phyloP scores from a whole-genome alignment of 192 early-diverging fungal species.

The Phycomyces blakesleeanus region DNA sequence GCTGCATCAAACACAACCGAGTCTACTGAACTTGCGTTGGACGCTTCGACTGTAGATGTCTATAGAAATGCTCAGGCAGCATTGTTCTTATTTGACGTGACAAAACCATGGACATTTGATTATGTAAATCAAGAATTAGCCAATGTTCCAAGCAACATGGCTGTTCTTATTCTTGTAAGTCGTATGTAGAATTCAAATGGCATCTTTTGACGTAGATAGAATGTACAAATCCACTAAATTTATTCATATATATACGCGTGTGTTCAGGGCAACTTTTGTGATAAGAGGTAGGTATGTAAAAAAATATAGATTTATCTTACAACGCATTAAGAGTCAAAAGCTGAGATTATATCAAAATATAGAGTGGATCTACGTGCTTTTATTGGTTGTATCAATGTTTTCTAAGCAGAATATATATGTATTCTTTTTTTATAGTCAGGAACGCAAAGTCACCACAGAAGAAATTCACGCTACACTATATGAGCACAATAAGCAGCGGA shows the following conservation, averaged over 20 bases:
- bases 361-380: no score
- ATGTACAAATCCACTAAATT: not conserved
- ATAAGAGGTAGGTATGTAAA: conserved; percentile 28
- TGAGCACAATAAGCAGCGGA: conserved; percentile 32
- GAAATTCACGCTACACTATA: conserved; percentile 34
- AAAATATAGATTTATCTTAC: not conserved
- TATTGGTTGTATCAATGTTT: no score
- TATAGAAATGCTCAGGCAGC: conserved; percentile 56
- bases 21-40: conserved; percentile 31
- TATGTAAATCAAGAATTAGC: conserved; percentile 43
- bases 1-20: not conserved
- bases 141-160: conserved; percentile 40
- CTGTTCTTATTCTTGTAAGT: conserved; percentile 49
- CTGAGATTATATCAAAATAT: not conserved
- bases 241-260: not conserved
- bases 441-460: conserved; percentile 24
- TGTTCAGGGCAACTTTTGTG: conserved; percentile 31
- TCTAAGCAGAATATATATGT: not conserved
- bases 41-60: conserved; percentile 58
- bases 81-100: conserved; percentile 54
- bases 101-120: conserved; percentile 62
- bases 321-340: not conserved
- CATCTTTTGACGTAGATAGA: not conserved
- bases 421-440: conserved; percentile 12
- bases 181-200: no score